These are phyloP conservation scores for Phlebiopsis flavidoalba DNA, from an alignment of 768 basidiomycete genomes.

Conservation along the genomic window DNA sequence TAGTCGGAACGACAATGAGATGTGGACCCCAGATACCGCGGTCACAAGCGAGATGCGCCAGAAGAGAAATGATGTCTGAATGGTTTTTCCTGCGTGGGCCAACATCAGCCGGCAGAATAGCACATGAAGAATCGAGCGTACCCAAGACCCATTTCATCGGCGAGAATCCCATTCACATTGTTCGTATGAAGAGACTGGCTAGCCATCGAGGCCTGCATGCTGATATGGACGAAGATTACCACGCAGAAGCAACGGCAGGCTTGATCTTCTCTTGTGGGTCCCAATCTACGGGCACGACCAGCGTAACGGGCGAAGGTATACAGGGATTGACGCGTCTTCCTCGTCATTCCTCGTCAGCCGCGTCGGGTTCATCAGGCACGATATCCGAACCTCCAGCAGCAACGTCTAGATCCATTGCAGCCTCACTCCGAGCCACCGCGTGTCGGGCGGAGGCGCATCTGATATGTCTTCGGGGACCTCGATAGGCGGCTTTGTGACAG, in stretches of 20 bases:
- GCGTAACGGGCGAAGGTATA: constrained; percentile 64
- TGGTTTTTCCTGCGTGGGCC: constrained; percentile 67
- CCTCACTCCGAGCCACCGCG: neutral
- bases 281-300: constrained; percentile 69
- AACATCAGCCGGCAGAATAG: constrained; percentile 3
- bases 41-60: constrained; percentile 90
- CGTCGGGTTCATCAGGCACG: neutral
- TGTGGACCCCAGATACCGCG: constrained; percentile 91
- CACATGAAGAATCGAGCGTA: constrained; percentile 33
- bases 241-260: constrained; percentile 72
- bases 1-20: constrained; percentile 89
- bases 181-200: constrained; percentile 73
- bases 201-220: constrained; percentile 90
- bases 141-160: constrained; percentile 96
- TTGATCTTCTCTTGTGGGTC: constrained; percentile 50
- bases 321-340: constrained; percentile 30
- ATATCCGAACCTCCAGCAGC: neutral
- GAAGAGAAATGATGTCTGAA: constrained; percentile 92
- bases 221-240: constrained; percentile 91
- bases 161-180: constrained; percentile 77
- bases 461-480: neutral
- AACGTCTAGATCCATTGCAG: neutral
- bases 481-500: neutral
- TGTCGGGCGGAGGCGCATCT: neutral
- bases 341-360: constrained; percentile 30